These are phyloP conservation scores for Tetrapisispora namnaoensis DNA, from an alignment of 805 yeast genomes.

Conservation along the genomic window DNA sequence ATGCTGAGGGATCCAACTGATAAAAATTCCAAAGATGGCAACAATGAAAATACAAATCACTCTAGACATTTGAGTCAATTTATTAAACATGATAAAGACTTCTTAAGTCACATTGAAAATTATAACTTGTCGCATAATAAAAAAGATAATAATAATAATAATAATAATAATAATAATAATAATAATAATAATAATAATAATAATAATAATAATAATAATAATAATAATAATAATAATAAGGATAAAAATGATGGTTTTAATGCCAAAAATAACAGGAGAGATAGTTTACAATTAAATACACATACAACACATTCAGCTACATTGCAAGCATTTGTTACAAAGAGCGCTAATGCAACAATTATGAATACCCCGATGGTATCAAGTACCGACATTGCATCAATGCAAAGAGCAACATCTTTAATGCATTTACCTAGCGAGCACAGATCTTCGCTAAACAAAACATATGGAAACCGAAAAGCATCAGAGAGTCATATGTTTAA, in stretches of 20 bases:
- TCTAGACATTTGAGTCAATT: conserved; percentile 4
- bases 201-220: not conserved
- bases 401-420: conserved; percentile 16
- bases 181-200: not conserved
- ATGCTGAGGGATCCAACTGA: conserved; percentile 16
- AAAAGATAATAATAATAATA: not conserved
- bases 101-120: not conserved
- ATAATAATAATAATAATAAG: not conserved
- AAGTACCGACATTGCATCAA: not conserved
- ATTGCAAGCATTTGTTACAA: conserved; percentile 23
- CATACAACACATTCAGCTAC: conserved; percentile 16
- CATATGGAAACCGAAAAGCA: not conserved
- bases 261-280: not conserved
- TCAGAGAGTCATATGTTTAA: not conserved
- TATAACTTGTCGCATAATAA: not conserved
- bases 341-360: conserved; percentile 7
- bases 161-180: not conserved
- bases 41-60: not conserved
- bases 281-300: not conserved
- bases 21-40: not conserved
- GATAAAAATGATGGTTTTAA: not conserved
- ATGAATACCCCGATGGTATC: conserved; percentile 1
- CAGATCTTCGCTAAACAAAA: not conserved
- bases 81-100: conserved; percentile 1
- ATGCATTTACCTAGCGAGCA: conserved; percentile 10